A percentile compares a stretch with the other conserved stretches of the same genome.
Conservation (phyloP, 2,329 filamentous ascomycete species). For the Alternaria atra region DNA sequence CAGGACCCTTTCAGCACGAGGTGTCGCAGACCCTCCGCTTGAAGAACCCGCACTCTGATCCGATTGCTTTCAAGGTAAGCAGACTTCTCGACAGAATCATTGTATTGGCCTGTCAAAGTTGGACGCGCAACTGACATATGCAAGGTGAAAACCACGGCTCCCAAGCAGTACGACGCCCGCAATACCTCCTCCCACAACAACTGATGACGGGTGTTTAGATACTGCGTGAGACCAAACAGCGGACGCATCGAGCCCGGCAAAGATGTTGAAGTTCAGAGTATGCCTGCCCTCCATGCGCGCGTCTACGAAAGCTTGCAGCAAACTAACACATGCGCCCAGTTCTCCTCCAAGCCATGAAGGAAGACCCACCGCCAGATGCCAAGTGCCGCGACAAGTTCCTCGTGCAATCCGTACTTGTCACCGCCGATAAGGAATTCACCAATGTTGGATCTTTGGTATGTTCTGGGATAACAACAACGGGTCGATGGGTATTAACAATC, state of each 20-base stretch:
- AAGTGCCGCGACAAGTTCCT: slow-evolving; percentile 98
- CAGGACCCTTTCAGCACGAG: slow-evolving; percentile 71
- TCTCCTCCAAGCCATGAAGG: slow-evolving; percentile 96
- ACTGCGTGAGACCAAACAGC: slow-evolving; percentile 96
- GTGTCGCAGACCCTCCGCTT: slow-evolving; percentile 69
- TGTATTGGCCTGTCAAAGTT: not conserved
- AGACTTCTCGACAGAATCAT: not conserved
- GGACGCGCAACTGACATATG: slow-evolving; percentile 20
- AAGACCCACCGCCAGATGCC: slow-evolving; percentile 83
- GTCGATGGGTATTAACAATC: slow-evolving; percentile 14
- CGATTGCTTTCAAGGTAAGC: slow-evolving; percentile 71
- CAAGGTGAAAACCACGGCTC: slow-evolving; percentile 98
- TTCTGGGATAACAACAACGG: slow-evolving; percentile 3
- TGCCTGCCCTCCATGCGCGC: slow-evolving; percentile 36
- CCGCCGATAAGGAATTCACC: slow-evolving; percentile 81
- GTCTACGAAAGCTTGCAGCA: slow-evolving; percentile 21
- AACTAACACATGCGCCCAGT: slow-evolving; percentile 64
- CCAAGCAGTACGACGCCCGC: slow-evolving; percentile 82
- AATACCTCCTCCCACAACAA: slow-evolving; percentile 24
- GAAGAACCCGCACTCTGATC: slow-evolving; percentile 65
- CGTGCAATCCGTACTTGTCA: slow-evolving; percentile 88
- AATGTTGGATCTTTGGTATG: slow-evolving; percentile 84
- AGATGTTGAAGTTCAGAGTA: slow-evolving; percentile 92
- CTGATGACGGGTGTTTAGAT: slow-evolving; percentile 65
- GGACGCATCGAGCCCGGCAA: slow-evolving; percentile 91